These are phyloP conservation scores for Pyrrhoderma noxium DNA, from an alignment of 1,284 basidiomycete genomes.

Conservation along the genomic window DNA sequence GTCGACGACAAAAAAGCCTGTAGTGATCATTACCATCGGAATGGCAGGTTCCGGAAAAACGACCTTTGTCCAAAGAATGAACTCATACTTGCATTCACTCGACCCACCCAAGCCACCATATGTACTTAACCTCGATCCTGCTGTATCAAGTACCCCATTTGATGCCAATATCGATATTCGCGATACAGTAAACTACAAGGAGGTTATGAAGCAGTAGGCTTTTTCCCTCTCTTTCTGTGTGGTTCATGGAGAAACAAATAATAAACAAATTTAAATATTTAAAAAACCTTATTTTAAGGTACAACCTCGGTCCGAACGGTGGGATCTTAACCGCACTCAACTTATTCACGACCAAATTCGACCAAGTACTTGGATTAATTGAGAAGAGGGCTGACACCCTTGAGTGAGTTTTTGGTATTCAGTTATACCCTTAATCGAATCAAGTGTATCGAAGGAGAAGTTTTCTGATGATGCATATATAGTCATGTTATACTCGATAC, in stretches of 20 bases:
- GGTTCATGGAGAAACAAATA: not conserved
- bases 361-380: conserved; percentile 89
- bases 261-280: conserved; percentile 10
- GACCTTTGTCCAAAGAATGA: conserved; percentile 91
- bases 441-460: not conserved
- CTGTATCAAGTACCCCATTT: conserved; percentile 85
- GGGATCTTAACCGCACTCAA: conserved; percentile 97
- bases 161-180: conserved; percentile 97
- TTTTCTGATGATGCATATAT: not conserved
- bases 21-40: conserved; percentile 83
- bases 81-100: conserved; percentile 73
- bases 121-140: conserved; percentile 96
- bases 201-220: conserved; percentile 98
- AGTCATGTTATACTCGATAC: conserved; percentile 96
- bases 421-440: no score
- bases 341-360: conserved; percentile 98
- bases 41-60: conserved; percentile 97
- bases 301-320: conserved; percentile 97
- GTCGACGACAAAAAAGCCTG: conserved; percentile 49
- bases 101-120: conserved; percentile 74
- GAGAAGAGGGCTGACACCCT: conserved; percentile 86
- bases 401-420: conserved; percentile 56
- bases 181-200: conserved; percentile 94
- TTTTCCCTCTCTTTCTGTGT: not conserved
- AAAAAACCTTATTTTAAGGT: no score